Evolutionary conservation across 2,329 filamentous ascomycete species (phyloP).

Genomic region (Exophiala mesophila): DNA sequence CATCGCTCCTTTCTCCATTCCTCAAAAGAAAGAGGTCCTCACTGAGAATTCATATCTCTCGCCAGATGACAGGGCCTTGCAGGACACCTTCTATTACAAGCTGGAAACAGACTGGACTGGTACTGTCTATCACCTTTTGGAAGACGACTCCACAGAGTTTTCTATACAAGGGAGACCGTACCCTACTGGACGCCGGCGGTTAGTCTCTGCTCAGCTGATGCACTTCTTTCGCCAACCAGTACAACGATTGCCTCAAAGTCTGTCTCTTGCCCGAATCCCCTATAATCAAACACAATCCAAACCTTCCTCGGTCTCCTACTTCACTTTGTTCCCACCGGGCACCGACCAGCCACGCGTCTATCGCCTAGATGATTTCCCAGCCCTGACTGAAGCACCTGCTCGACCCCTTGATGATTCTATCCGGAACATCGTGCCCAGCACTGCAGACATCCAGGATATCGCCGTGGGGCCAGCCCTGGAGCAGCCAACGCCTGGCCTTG

Average conservation of each 20-base stretch:
- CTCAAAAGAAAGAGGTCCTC: constrained; percentile 9
- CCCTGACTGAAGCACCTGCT: constrained; percentile 2
- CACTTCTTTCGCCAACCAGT: constrained; percentile 14
- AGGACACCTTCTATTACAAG: constrained; percentile 42
- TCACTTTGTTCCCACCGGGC: constrained; percentile 15
- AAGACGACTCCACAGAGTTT: constrained; percentile 14
- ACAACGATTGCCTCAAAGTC: constrained; percentile 5
- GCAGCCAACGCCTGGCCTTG: neutral
- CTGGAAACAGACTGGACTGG: constrained; percentile 27
- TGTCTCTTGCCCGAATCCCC: constrained; percentile 10
- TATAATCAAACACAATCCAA: constrained; percentile 7
- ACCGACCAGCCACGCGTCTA: constrained; percentile 7
- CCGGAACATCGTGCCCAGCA: neutral
- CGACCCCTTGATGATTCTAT: neutral
- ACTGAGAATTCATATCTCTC: constrained; percentile 33
- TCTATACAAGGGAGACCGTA: constrained; percentile 7
- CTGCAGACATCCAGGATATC: neutral
- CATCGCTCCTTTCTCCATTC: constrained; percentile 19
- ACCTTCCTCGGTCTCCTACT: constrained; percentile 13
- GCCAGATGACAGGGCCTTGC: constrained; percentile 32
- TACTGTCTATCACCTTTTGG: constrained; percentile 27
- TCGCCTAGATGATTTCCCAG: constrained; percentile 14
- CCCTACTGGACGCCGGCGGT: constrained; percentile 26
- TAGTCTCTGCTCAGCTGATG: constrained; percentile 11
- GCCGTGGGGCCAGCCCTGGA: too few relatives aligned